Evolutionary conservation across 2,329 filamentous ascomycete species (phyloP), one percentile per base, ranked within the genome.

Genomic region (Cladosporium sphaerospermum): DNA sequence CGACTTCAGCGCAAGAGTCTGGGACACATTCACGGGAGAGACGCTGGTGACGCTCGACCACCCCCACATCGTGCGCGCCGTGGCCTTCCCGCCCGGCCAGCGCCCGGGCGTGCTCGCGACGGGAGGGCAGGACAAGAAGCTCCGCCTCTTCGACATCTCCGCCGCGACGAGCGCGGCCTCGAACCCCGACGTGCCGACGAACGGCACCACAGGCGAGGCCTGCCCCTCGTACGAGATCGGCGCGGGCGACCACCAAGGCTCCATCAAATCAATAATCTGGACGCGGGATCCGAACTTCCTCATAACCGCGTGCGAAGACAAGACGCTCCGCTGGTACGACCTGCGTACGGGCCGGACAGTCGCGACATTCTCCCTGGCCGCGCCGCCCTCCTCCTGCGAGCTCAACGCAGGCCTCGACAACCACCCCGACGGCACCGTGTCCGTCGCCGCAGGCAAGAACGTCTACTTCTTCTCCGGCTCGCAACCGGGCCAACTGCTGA

Each of bases 221-320:
- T 44, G 84, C 1, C 81, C 84, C 1, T 81, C 85, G 56, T 93
- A 91, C 65, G 93, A 97, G 69, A 92, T 99, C 61, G 93, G 90
- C 16, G 79, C 85, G 6, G 89, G 88, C 34, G 79, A 87, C 10
- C 93, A 99, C 69, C 84, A 81, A 13, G 88, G 87, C 44, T 88
- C 88, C 32, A 97, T 99, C 78, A 97, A 96, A 71, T 91, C 89
- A 54, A 95, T 99, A 57, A 88, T 95, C 56, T 99, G 93, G 93
- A 62, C 65, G 8, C 89, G 89, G 49, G 82, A 83, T 55, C 86
- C 88, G 47, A 95, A 93, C 64, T 83, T 92, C 58, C 77, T 99
- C 54, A 87, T 95, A 47, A 99, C 93, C 0, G 91, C 92, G 2
- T 88, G 89, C 0, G 85, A 89, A 59, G 92, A 96, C 67, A 95